Base-by-base conservation (phyloP, 2,329 filamentous ascomycete genomes). In the Waltergamsia citrina region DNA sequence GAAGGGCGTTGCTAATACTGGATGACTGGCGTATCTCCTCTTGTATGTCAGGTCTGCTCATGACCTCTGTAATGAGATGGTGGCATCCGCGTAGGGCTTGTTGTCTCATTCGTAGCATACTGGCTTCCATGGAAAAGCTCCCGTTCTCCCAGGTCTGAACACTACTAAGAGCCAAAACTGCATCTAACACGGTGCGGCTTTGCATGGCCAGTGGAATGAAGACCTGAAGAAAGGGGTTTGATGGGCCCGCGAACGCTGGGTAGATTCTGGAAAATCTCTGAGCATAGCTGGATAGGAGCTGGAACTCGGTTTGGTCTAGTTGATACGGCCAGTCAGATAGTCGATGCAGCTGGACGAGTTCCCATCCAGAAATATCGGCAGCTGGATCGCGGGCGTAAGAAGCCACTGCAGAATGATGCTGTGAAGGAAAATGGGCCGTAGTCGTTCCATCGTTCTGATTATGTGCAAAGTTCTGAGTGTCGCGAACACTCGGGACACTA, bases 71-170 rank as follows among this genome's bases (percentile, higher is more conserved):
- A 3, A 32, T 32, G 12, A 41, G 23, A 4, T 33, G 26, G 25
- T 19, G 19, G 7, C 33, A 43, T 0, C 43, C 43, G 6, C 37
- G 28, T n/a, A 46, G 14, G 6, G 43, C 41, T 20, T 35, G 33
- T n/a, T 39, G 37, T 21, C 40, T 17, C n/a, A 43, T 33, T 8
- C 30, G 32, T 4, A 43, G 22, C 42, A 44, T 44, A 4, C 33
- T 20, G 2, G 19, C 22, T 6, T 34, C 33, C 30, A 43, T 33
- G 2, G 14, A 5, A 16, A 44, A 46, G 9, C 27, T 16, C 5
- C 43, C 39, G 19, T 43, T 37, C n/a, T 43, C 36, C 40, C 40
- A 46, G 24, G 30, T 40, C 25, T 43, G 40, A 1, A 41, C 39
- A 6, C 36, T 34, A 17, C 40, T 41, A 4, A 43, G 37, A 3